Percentiles rank a stretch among this genome's conserved stretches.
These are phyloP conservation scores for Trichoderma parareesei DNA, from an alignment of 495 filamentous ascomycete genomes.

Conservation along the genomic window DNA sequence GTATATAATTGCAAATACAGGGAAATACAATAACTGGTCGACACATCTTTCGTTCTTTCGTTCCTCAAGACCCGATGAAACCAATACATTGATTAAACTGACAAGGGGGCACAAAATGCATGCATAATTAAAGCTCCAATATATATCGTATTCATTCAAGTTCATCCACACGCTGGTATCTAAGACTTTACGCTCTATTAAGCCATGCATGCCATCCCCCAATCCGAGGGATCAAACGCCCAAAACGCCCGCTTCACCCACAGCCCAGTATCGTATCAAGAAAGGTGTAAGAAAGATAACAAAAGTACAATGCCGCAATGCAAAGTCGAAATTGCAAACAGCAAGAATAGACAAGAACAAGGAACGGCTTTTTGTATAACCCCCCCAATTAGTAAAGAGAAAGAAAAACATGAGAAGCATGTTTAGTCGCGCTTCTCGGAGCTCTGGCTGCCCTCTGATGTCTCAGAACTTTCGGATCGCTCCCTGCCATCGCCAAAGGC, in stretches of 20 bases:
- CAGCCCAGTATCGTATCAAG: not conserved
- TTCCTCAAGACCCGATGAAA: too few species aligned
- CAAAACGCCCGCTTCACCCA: not conserved
- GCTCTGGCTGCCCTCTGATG: not conserved
- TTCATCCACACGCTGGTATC: slow-evolving; percentile 1
- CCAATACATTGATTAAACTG: too few species aligned
- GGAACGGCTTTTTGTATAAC: slow-evolving; percentile 1
- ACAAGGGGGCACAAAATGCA: not conserved
- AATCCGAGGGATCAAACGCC: not conserved
- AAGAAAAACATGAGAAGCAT: not conserved
- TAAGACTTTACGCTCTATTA: not conserved
- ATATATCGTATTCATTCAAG: not conserved
- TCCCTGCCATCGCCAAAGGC: not conserved
- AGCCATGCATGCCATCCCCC: not conserved
- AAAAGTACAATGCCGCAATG: slow-evolving; percentile 5
- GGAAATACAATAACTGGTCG: too few species aligned
- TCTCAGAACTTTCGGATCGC: not conserved
- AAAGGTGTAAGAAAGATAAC: not conserved
- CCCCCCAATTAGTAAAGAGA: not conserved
- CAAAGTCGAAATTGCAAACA: not conserved
- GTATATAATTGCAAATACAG: too few species aligned
- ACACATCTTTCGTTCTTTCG: too few species aligned
- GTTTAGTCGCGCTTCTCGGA: not conserved
- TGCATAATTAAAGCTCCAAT: not conserved
- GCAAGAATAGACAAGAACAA: not conserved